A percentile compares a stretch with the other conserved stretches of the same genome.
Evolutionary conservation across 352 stramenopile species (phyloP).

Genomic region (Phytopythium cucurbitacearum): DNA sequence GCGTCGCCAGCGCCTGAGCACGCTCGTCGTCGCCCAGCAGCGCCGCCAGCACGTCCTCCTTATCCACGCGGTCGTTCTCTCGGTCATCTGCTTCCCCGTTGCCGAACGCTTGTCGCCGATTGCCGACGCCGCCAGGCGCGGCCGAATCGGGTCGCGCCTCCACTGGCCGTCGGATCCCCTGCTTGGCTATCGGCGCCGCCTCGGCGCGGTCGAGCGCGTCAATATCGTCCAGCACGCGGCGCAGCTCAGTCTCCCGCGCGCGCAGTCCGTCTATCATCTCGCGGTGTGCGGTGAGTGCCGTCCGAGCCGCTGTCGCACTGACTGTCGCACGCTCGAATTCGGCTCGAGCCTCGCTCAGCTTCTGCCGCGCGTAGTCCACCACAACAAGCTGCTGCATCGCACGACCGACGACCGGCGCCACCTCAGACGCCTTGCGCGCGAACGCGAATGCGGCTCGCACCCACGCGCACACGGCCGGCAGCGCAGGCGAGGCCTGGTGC

Average conservation of each 20-base stretch:
- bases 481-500: conserved; percentile 53
- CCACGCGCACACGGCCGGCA: conserved; percentile 59
- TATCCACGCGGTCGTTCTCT: conserved; percentile 27
- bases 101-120: conserved; percentile 41
- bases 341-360: conserved; percentile 8
- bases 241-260: conserved; percentile 23
- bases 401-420: conserved; percentile 54
- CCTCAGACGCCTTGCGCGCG: conserved; percentile 59
- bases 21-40: conserved; percentile 44
- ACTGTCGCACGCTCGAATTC: conserved; percentile 11
- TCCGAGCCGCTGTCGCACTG: conserved; percentile 11
- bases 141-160: conserved; percentile 4
- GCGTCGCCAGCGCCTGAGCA: conserved; percentile 40
- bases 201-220: conserved; percentile 59
- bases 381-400: conserved; percentile 51
- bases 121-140: not conserved
- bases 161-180: conserved; percentile 46
- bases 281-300: conserved; percentile 1
- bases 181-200: conserved; percentile 47
- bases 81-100: conserved; percentile 8
- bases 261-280: conserved; percentile 9
- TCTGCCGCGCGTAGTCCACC: conserved; percentile 40
- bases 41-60: conserved; percentile 41
- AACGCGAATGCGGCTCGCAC: conserved; percentile 73
- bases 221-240: conserved; percentile 56